Evolutionary conservation across 352 stramenopile genomes (phyloP).

Genomic region (Aphanomyces astaci): DNA sequence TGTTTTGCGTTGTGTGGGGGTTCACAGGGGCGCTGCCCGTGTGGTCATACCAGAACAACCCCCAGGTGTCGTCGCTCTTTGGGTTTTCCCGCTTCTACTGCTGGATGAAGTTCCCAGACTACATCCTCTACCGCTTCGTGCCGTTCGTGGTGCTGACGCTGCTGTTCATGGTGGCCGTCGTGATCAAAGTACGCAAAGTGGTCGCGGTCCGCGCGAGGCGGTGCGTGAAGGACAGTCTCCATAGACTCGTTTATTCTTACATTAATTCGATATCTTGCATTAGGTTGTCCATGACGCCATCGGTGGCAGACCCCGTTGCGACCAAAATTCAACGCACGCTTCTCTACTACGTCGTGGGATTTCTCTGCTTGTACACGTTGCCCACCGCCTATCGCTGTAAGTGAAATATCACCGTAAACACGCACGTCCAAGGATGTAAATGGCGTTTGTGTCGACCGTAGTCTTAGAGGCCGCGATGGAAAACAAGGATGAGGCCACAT

Average conservation of each 20-base stretch:
- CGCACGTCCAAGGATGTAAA: too few species aligned
- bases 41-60: not conserved
- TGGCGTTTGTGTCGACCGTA: not conserved
- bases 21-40: constrained; percentile 5
- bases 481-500: not conserved
- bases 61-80: not conserved
- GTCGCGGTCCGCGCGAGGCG: not conserved
- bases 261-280: not conserved
- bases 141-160: constrained; percentile 60
- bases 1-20: constrained; percentile 19
- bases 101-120: constrained; percentile 55
- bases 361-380: constrained; percentile 3
- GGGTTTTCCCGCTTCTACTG: constrained; percentile 57
- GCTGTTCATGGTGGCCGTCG: constrained; percentile 48
- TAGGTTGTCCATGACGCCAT: not conserved
- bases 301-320: not conserved
- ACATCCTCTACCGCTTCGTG: constrained; percentile 77
- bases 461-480: constrained; percentile 5
- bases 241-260: not conserved
- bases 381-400: constrained; percentile 12
- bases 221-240: not conserved
- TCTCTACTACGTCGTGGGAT: constrained; percentile 6
- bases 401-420: too few species aligned
- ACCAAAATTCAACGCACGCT: constrained; percentile 13
- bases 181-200: constrained; percentile 8